Percentiles rank a stretch among this genome's conserved stretches.
Conservation (phyloP, 2,329 filamentous ascomycete species). For the Aspergillus terreus region DNA sequence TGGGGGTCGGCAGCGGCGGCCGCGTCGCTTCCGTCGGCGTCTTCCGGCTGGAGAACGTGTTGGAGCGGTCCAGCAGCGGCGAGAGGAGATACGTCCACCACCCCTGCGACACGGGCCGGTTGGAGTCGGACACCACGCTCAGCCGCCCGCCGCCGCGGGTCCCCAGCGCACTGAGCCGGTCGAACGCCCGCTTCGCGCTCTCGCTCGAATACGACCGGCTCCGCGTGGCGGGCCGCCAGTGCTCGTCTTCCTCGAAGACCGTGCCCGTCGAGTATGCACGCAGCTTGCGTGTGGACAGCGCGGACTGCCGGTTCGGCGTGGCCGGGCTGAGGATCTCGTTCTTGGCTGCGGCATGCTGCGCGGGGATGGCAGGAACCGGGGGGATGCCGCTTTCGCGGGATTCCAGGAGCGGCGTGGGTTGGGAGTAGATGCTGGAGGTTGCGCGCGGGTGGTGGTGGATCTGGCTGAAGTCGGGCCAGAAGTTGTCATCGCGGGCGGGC, state of each 20-base stretch:
- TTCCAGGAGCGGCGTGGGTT: conserved; percentile 31
- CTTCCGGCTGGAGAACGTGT: conserved; percentile 28
- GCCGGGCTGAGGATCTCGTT: conserved; percentile 12
- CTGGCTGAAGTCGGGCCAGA: conserved; percentile 29
- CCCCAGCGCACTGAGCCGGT: conserved; percentile 19
- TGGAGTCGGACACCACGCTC: conserved; percentile 34
- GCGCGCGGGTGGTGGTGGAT: conserved; percentile 27
- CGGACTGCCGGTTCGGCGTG: conserved; percentile 14
- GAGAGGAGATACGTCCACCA: conserved; percentile 50
- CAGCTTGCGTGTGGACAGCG: conserved; percentile 20
- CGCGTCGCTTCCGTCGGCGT: conserved; percentile 19
- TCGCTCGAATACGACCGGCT: conserved; percentile 26
- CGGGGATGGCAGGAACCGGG: conserved; percentile 41
- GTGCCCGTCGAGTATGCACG: conserved; percentile 34
- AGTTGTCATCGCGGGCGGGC: conserved; percentile 38
- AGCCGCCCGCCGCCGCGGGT: conserved; percentile 12
- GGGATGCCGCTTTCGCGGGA: conserved; percentile 28
- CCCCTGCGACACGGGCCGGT: conserved; percentile 43
- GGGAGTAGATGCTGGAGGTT: conserved; percentile 44
- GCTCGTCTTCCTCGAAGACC: conserved; percentile 34
- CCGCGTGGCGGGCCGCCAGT: conserved; percentile 6
- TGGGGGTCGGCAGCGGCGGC: conserved; percentile 26
- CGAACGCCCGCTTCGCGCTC: conserved; percentile 26
- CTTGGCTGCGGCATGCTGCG: conserved; percentile 21
- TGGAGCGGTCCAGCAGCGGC: conserved; percentile 39